Evolutionary conservation across 257 asterid species (phyloP).

Genomic region (Rehmannia glutinosa): DNA sequence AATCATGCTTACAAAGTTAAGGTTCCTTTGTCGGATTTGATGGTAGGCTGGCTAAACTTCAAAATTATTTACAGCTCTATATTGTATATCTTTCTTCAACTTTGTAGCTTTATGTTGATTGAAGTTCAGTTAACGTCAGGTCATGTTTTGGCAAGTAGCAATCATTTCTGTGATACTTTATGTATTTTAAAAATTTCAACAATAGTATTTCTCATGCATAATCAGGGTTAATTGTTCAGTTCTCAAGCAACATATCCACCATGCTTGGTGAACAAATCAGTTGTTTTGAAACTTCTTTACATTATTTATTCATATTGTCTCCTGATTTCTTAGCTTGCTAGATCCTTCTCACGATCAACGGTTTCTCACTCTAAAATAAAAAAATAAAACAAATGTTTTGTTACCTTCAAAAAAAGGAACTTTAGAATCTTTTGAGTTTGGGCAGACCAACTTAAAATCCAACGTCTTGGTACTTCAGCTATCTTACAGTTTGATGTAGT

Average conservation of each 20-base stretch:
- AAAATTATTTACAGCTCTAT: neutral
- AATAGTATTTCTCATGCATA: too few relatives aligned
- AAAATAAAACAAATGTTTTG: neutral
- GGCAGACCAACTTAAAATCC: too few relatives aligned
- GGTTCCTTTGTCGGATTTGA: conserved; percentile 73
- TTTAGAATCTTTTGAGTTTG: too few relatives aligned
- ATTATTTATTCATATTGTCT: too few relatives aligned
- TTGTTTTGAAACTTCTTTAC: neutral
- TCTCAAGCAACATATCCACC: too few relatives aligned
- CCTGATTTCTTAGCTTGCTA: too few relatives aligned
- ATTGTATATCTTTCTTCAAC: neutral
- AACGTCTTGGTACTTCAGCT: too few relatives aligned
- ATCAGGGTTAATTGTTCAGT: neutral
- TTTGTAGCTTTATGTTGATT: conserved; percentile 3
- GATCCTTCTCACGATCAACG: too few relatives aligned
- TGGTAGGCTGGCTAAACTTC: conserved; percentile 39
- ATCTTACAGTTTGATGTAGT: too few relatives aligned
- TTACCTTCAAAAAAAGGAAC: neutral
- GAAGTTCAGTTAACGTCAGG: neutral
- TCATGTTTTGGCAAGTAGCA: too few relatives aligned
- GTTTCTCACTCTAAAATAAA: neutral
- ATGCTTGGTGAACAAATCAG: neutral
- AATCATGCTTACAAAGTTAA: conserved; percentile 86
- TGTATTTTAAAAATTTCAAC: too few relatives aligned
- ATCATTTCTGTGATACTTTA: too few relatives aligned